Base-by-base conservation (phyloP, 2,329 filamentous ascomycete genomes). In the Epichloe elymi region DNA sequence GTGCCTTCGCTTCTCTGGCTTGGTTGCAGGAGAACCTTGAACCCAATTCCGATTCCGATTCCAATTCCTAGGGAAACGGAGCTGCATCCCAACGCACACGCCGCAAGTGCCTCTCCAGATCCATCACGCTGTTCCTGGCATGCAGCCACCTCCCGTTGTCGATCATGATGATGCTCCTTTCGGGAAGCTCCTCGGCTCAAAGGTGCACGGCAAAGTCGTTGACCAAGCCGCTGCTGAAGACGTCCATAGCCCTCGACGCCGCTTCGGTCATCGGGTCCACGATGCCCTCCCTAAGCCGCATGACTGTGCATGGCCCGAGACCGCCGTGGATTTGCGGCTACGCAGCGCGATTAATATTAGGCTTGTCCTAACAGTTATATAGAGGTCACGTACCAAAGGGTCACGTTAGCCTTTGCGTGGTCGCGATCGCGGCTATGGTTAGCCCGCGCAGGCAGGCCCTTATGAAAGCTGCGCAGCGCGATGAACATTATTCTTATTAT, bases 101-200 rank as follows among this genome's bases (percentile, higher is more conserved):
- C 4, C 66, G 63, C 5, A 68, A 54, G 39, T 68, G 65, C 45
- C 66, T 61, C 17, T 59, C 55, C 2, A 64, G 60, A 52, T 68
- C 66, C 19, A 53, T 60, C 49, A 68, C 56, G 3, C 61, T 30
- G 15, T 61, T 64, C 17, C 66, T 53, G 12, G 64, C 58, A 50
- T 68, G 66, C 26, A 68, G 19, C 66, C 65, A 68, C 11, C 62
- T 57, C n/a, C 26, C 26, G 40, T 42, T 42, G 12, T 42, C 20
- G 1, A 42, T 15, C 40, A 42, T 12, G 11, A 42, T 42, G 8
- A 42, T 42, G 40, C 40, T 42, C 19, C 40, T 15, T 11, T 10
- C 19, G 11, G 40, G 19, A 20, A 42, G 19, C 3, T 42, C 40
- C 4, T 8, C n/a, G 17, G 38, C 38, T 10, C 17, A 17, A 14